Percentiles rank a stretch among this genome's conserved stretches.
Conservation (phyloP, 345 rosid genomes). For the Rhizophora mangle region DNA sequence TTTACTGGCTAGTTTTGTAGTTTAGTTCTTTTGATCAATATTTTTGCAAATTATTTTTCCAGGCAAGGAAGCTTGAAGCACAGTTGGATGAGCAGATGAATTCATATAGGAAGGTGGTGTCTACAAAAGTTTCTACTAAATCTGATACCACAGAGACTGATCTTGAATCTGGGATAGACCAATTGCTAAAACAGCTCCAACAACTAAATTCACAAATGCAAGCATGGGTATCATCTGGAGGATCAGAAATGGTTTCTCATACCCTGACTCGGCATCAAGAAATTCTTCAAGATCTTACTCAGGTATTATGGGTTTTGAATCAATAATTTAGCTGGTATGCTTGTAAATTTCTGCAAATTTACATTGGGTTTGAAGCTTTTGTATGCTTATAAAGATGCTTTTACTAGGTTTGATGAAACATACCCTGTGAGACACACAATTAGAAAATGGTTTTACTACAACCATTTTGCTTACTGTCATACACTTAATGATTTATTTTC, state of each 20-base stretch:
- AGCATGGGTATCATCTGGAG: conserved; percentile 96
- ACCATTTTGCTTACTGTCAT: too few species aligned
- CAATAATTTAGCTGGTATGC: background rate
- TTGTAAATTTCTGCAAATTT: background rate
- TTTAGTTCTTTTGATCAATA: background rate
- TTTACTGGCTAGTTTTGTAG: background rate
- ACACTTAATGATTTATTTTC: too few species aligned
- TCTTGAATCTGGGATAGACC: conserved; percentile 74
- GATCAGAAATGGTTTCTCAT: conserved; percentile 98
- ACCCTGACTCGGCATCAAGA: conserved; percentile 95
- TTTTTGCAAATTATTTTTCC: conserved; percentile 15
- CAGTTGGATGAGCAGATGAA: conserved; percentile 97
- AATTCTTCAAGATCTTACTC: conserved; percentile 87
- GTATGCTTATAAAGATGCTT: background rate
- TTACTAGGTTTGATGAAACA: background rate
- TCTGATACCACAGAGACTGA: conserved; percentile 63
- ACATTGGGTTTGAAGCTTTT: conserved; percentile 1
- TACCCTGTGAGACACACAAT: background rate
- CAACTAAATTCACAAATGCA: conserved; percentile 89
- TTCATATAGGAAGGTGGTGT: conserved; percentile 77
- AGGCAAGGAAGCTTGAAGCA: conserved; percentile 98
- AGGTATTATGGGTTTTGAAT: conserved; percentile 43
- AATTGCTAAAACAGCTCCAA: conserved; percentile 65
- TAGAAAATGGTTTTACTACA: too few species aligned
- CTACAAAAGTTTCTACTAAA: conserved; percentile 59